These are phyloP conservation scores for Salvia rosmarinus DNA, from an alignment of 257 asterid genomes.

Conservation along the genomic window DNA sequence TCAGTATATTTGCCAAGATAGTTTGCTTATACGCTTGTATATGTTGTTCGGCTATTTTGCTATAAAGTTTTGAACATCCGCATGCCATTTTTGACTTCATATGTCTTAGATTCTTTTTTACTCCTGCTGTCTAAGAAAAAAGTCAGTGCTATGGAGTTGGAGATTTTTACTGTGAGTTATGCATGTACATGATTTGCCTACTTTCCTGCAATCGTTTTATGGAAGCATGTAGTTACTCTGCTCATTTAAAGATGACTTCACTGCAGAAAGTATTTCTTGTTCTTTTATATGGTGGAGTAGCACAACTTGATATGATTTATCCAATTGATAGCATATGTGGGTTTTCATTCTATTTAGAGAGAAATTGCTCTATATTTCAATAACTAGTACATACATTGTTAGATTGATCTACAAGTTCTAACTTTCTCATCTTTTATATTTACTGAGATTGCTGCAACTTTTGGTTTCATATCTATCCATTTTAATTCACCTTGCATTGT, in stretches of 20 bases:
- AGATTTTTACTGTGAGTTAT: not conserved
- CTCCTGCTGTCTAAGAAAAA: not conserved
- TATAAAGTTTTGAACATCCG: constrained; percentile 2
- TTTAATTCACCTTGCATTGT: constrained; percentile 15
- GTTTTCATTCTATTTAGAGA: no score
- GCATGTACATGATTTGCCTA: constrained; percentile 11
- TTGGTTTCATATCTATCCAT: constrained; percentile 6
- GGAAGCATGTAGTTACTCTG: no score
- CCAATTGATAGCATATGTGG: no score
- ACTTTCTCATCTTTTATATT: constrained; percentile 8
- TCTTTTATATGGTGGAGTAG: no score
- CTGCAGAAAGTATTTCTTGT: no score
- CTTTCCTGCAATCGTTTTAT: not conserved
- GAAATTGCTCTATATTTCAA: not conserved
- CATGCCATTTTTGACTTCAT: not conserved
- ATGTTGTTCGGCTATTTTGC: not conserved
- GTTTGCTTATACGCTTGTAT: not conserved
- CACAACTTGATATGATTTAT: no score
- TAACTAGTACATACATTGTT: not conserved
- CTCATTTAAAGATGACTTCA: no score
- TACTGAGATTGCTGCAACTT: constrained; percentile 23
- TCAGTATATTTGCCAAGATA: constrained; percentile 18
- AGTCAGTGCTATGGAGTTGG: constrained; percentile 1
- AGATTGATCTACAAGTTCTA: constrained; percentile 17
- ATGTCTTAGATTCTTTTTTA: constrained; percentile 24